Conservation (phyloP, 768 basidiomycete species). For the Guyanaporus albipodus region DNA sequence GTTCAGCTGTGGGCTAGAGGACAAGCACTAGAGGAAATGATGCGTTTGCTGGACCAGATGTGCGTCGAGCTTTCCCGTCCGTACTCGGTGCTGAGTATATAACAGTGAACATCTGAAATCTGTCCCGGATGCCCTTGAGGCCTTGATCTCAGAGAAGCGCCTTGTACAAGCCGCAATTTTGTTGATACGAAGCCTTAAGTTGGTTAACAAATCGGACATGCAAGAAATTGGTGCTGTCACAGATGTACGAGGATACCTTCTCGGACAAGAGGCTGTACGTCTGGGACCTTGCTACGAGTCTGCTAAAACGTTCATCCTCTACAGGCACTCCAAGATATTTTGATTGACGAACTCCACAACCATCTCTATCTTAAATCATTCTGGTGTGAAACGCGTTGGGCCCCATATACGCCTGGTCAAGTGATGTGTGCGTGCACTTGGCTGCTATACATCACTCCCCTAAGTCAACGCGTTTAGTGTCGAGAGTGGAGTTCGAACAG, state of each 20-base stretch:
- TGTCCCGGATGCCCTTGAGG: conserved; percentile 89
- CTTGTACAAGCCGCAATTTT: conserved; percentile 85
- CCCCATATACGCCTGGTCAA: conserved; percentile 77
- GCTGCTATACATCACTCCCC: conserved; percentile 1
- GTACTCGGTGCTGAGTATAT: conserved; percentile 14
- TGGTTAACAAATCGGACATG: conserved; percentile 90
- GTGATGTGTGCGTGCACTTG: conserved; percentile 52
- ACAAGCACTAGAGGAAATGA: conserved; percentile 93
- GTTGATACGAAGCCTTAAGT: conserved; percentile 82
- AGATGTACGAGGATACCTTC: conserved; percentile 82
- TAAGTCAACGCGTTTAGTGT: conserved; percentile 42
- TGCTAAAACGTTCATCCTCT: conserved; percentile 7
- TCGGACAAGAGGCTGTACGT: conserved; percentile 81
- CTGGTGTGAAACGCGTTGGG: conserved; percentile 94
- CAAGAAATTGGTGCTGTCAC: conserved; percentile 91
- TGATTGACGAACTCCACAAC: conserved; percentile 92
- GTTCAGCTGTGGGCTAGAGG: conserved; percentile 87
- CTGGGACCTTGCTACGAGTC: background rate
- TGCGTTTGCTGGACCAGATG: conserved; percentile 93
- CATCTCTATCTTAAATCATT: conserved; percentile 97
- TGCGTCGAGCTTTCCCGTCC: conserved; percentile 36
- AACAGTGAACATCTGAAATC: conserved; percentile 82
- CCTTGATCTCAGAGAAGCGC: conserved; percentile 93
- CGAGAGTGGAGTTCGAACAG: conserved; percentile 61
- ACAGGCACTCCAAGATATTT: conserved; percentile 86